Evolutionary conservation across 306 rosid species (phyloP), one percentile per base, ranked within the genome.

Genomic region (Corylus heterophylla): DNA sequence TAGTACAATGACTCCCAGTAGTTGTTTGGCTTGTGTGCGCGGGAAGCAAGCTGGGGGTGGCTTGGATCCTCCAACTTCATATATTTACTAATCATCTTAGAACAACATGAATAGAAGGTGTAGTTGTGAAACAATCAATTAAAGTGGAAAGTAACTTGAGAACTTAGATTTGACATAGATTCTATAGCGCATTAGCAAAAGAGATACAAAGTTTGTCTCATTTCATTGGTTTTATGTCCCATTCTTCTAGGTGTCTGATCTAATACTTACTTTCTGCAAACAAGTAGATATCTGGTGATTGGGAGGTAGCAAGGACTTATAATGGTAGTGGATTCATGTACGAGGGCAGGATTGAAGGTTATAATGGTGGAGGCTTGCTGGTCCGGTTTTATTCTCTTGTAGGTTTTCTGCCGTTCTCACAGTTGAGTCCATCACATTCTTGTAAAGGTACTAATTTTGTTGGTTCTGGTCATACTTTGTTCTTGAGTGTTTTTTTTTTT

Each of bases 251-350:
- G 61, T 63, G 12, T 61, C 61, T 82, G 79, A 64, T 83, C 92
- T 89, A 68, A 88, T 87, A 85, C 91, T 90, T 87, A 37, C 79
- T 84, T 87, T 91, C 87, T 92, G 91, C 90, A 86, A 92, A 87
- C 95, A 88, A 85, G 91, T 92, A 89, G 97, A 91, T 81, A 85
- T 92, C 97, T 83, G 91, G 89, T 75, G 97, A 91, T 89, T 94
- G 97, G 98, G 87, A 92, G 83, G 85, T 87, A 78, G 98, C 95
- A 58, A 89, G 68, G 76, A 80, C 81, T 67, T 90, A 87, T 79
- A 76, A 51, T 73, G 97, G 88, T 7, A 85, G 88, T 75, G 91
- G 91, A 69, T 78, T 85, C 82, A 76, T 91, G 59, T 91, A 81
- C 47, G 85, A 90, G 74, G 97, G 95, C 10, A 87, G 92, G 86